Evolutionary conservation across 768 basidiomycete genomes (phyloP), one percentile per base, ranked within the genome.

Genomic region (Sistotremastrum suecicum): DNA sequence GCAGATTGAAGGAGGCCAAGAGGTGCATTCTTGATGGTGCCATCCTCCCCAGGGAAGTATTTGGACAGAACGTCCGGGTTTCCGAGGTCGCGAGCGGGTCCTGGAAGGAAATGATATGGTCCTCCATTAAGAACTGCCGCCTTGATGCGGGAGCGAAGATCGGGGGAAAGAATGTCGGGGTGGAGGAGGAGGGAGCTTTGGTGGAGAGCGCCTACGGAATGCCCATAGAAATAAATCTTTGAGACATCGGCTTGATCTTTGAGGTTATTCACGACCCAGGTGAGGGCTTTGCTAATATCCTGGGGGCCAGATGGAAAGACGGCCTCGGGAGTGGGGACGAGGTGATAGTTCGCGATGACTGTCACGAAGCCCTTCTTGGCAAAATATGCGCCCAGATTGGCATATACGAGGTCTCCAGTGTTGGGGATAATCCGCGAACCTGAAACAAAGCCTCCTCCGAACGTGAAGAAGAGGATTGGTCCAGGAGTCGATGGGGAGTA

Each of bases 181-280:
- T 69, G 52, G 37, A 71, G 52, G 3, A 74, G 56, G 43, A 73
- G 50, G 11, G 76, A 69, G 3, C 69, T 59, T 38, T 68, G 52
- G 54, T 76, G 72, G 30, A 63, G 59, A 1, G 72, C 74, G 1
- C 81, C 81, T 0, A 76, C 78, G 1, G 79, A 81, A 58, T 83
- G 80, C 0, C 70, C 75, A 58, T 75, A 61, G 37, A 81, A 40
- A 51, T 71, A 70, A 37, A 78, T 55, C 7, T 53, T 56, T 5
- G 66, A 57, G 4, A 63, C 53, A 52, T 76, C 71, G 0, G 72
- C 64, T 20, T 54, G 47, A 11, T 42, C 41, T 2, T 29, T n/a
- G 41, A 42, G 41, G 29, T 42, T 42, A 10, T 42, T 33, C 12
- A 42, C 41, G 11, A 28, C 41, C 41, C 41, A 42, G 0, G 41